Evolutionary conservation across 2,329 filamentous ascomycete species (phyloP).

Genomic region (Allantophomopsis lycopodina): DNA sequence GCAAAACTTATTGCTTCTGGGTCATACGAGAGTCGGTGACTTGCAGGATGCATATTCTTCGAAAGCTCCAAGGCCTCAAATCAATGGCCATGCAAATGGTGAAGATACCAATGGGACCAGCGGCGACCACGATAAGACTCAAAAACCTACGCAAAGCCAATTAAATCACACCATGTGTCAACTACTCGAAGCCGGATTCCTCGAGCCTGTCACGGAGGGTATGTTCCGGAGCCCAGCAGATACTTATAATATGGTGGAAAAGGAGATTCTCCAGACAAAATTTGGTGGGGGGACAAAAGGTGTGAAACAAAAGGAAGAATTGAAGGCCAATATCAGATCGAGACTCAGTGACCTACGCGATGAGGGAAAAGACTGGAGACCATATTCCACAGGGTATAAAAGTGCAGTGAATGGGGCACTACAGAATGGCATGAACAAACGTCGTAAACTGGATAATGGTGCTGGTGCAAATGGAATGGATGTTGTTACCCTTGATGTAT

Average conservation of each 20-base stretch:
- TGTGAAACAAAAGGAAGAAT: slow-evolving; percentile 51
- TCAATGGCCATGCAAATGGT: slow-evolving; percentile 16
- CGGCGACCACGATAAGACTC: slow-evolving; percentile 6
- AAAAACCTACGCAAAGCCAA: slow-evolving; percentile 20
- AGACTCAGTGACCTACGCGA: slow-evolving; percentile 36
- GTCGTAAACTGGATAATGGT: slow-evolving; percentile 39
- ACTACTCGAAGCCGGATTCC: slow-evolving; percentile 49
- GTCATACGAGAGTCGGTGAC: slow-evolving; percentile 61
- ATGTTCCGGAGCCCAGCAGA: slow-evolving; percentile 50
- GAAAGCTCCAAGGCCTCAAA: slow-evolving; percentile 3
- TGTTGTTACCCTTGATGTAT: slow-evolving; percentile 34
- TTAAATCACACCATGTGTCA: slow-evolving; percentile 25
- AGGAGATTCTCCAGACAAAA: slow-evolving; percentile 39
- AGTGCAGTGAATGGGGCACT: slow-evolving; percentile 16
- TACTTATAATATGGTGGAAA: slow-evolving; percentile 44
- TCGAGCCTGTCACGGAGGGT: slow-evolving; percentile 46
- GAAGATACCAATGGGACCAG: slow-evolving; percentile 13
- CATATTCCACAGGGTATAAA: no score
- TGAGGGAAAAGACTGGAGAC: slow-evolving; percentile 25
- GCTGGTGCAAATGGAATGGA: slow-evolving; percentile 23
- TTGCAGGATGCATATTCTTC: slow-evolving; percentile 45
- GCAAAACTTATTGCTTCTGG: slow-evolving; percentile 61
- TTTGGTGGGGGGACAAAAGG: slow-evolving; percentile 41
- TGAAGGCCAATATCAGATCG: slow-evolving; percentile 39
- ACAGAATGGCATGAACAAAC: slow-evolving; percentile 25